These are phyloP conservation scores for Pterocarpus santalinus DNA, from an alignment of 306 rosid species.

Conservation along the genomic window DNA sequence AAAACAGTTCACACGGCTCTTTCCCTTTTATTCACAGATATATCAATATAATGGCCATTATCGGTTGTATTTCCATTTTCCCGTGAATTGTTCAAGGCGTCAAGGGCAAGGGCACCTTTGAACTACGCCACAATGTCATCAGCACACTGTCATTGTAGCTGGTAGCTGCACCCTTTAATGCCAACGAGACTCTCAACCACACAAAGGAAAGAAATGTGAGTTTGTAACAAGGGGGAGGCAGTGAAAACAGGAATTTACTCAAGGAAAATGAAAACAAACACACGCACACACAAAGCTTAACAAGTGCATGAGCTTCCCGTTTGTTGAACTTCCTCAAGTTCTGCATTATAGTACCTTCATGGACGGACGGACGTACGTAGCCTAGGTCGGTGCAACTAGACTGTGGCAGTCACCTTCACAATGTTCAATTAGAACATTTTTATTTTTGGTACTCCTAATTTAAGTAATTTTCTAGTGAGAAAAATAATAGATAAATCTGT, in stretches of 20 bases:
- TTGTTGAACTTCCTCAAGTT: slow-evolving; percentile 11
- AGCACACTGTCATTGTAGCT: not conserved
- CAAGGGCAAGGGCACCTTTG: slow-evolving; percentile 31
- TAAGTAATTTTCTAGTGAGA: not conserved
- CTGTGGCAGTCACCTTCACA: not conserved
- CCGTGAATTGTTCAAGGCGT: slow-evolving; percentile 54
- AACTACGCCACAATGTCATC: not conserved
- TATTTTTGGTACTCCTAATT: not conserved
- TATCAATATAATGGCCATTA: slow-evolving; percentile 28
- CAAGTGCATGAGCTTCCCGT: not conserved
- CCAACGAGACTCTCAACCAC: slow-evolving; percentile 32
- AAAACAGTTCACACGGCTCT: slow-evolving; percentile 45
- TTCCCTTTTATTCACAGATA: slow-evolving; percentile 9
- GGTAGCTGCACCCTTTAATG: slow-evolving; percentile 49
- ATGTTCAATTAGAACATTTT: too few species aligned
- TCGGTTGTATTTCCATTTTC: slow-evolving; percentile 43
- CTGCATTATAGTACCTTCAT: slow-evolving; percentile 43
- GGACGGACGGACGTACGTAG: slow-evolving; percentile 33
- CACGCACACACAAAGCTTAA: not conserved
- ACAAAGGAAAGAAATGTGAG: not conserved
- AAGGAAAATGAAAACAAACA: not conserved
- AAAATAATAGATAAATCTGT: too few species aligned
- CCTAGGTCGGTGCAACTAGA: slow-evolving; percentile 31
- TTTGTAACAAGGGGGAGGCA: not conserved
- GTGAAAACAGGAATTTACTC: not conserved